Evolutionary conservation across 2,329 filamentous ascomycete species (phyloP).

Genomic region (Sporothrix variecibatus): DNA sequence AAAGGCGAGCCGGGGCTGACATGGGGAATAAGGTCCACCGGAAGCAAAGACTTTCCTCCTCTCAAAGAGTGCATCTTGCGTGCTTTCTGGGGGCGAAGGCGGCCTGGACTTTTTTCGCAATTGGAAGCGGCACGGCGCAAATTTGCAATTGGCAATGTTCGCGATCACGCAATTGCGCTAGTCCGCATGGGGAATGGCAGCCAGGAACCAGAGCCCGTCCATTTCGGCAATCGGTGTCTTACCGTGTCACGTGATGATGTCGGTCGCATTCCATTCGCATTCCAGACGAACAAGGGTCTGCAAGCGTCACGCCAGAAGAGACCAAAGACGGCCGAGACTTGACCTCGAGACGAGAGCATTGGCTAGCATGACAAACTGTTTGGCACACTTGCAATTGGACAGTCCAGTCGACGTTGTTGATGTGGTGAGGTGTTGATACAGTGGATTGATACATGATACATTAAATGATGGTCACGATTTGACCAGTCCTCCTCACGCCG

Average conservation of each 20-base stretch:
- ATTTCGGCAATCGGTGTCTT: constrained; percentile 24
- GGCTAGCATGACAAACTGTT: background rate
- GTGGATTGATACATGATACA: constrained; percentile 7
- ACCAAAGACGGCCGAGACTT: background rate
- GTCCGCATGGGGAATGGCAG: background rate
- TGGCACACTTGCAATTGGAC: background rate
- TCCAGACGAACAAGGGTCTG: background rate
- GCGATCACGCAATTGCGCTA: constrained; percentile 35
- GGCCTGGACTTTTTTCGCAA: constrained; percentile 14
- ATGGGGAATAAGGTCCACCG: constrained; percentile 10
- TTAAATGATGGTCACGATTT: no score
- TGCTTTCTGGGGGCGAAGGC: constrained; percentile 8
- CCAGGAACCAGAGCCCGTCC: constrained; percentile 13
- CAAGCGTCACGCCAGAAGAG: background rate
- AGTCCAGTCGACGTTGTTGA: background rate
- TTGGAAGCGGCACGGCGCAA: constrained; percentile 20
- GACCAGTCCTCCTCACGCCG: background rate
- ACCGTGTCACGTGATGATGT: constrained; percentile 19
- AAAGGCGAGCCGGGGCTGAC: constrained; percentile 17
- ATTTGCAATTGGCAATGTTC: constrained; percentile 21
- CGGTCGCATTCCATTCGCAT: background rate
- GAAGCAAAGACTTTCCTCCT: background rate
- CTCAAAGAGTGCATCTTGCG: background rate
- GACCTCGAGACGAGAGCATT: background rate
- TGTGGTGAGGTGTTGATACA: background rate